phyloP scores from a whole-genome alignment of 148 eudicot genomes.

The Nepenthes gracilis region DNA sequence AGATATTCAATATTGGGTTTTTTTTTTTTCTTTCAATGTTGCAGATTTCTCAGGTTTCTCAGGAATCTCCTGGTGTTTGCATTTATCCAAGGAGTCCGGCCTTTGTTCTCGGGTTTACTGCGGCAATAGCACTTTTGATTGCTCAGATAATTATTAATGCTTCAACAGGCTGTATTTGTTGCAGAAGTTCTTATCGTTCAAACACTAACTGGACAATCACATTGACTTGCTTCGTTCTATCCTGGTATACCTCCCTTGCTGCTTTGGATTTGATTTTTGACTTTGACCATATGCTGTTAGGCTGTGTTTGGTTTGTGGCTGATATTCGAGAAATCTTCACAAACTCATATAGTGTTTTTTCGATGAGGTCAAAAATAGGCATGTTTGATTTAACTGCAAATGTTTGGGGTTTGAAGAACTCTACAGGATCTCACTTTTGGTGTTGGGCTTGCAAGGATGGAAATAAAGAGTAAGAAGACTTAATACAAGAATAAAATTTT shows the following conservation, averaged over 20 bases:
- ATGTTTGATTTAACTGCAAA: too few relatives aligned
- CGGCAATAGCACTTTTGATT: slow-evolving; percentile 56
- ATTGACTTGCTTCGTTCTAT: slow-evolving; percentile 57
- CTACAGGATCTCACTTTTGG: too few relatives aligned
- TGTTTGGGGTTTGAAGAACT: too few relatives aligned
- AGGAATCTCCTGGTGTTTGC: slow-evolving; percentile 27
- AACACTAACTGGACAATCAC: slow-evolving; percentile 48
- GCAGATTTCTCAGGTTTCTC: slow-evolving; percentile 56
- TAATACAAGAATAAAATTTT: too few relatives aligned
- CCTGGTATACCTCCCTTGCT: slow-evolving; percentile 51
- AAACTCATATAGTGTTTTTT: too few relatives aligned
- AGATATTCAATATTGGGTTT: slow-evolving; percentile 1
- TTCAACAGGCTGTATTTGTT: slow-evolving; percentile 69
- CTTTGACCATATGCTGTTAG: not conserved
- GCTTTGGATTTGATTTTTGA: not conserved
- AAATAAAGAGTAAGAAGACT: too few relatives aligned
- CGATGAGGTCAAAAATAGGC: too few relatives aligned
- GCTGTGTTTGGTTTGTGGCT: not conserved
- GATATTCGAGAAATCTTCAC: not conserved
- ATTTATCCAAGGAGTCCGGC: slow-evolving; percentile 79
- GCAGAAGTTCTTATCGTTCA: slow-evolving; percentile 41
- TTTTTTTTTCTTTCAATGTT: slow-evolving; percentile 2
- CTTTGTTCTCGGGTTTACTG: slow-evolving; percentile 52
- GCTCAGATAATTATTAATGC: slow-evolving; percentile 56
- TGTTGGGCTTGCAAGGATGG: too few relatives aligned